A percentile compares a stretch with the other conserved stretches of the same genome.
phyloP scores from a whole-genome alignment of 768 basidiomycete genomes.

The Boletus tomentosulus region DNA sequence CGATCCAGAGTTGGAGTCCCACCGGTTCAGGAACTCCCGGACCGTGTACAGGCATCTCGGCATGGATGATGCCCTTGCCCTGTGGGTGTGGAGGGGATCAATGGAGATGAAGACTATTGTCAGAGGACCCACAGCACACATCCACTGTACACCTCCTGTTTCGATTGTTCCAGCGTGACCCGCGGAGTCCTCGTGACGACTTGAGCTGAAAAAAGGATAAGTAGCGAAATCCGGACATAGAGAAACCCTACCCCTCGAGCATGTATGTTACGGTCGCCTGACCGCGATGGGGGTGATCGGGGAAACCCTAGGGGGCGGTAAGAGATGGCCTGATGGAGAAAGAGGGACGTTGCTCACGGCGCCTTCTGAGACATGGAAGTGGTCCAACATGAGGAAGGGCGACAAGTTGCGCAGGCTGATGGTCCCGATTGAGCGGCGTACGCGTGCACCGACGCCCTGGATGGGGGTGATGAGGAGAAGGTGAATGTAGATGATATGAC shows the following conservation, averaged over 20 bases:
- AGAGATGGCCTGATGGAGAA: neutral
- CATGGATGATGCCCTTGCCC: slow-evolving; percentile 73
- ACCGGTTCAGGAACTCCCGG: slow-evolving; percentile 64
- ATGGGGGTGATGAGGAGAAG: neutral
- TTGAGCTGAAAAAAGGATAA: slow-evolving; percentile 35
- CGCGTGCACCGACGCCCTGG: slow-evolving; percentile 77
- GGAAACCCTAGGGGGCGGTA: slow-evolving; percentile 59
- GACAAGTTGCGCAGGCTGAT: slow-evolving; percentile 70
- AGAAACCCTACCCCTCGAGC: slow-evolving; percentile 59
- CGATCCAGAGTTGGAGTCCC: slow-evolving; percentile 87
- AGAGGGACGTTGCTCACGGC: slow-evolving; percentile 44
- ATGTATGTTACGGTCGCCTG: slow-evolving; percentile 90
- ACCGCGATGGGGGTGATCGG: slow-evolving; percentile 91
- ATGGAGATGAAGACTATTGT: neutral
- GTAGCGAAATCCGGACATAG: neutral
- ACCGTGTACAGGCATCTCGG: slow-evolving; percentile 85
- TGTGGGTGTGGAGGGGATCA: slow-evolving; percentile 21
- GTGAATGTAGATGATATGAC: neutral
- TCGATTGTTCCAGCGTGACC: slow-evolving; percentile 77
- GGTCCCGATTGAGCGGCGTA: slow-evolving; percentile 84
- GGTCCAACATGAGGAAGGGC: slow-evolving; percentile 89
- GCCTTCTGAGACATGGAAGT: slow-evolving; percentile 68
- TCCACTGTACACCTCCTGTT: slow-evolving; percentile 92
- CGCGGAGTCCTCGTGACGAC: slow-evolving; percentile 87
- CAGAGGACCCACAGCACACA: slow-evolving; percentile 63